Conservation (phyloP, 1,139 yeast genomes). For the Lodderomyces parapsilosis region DNA sequence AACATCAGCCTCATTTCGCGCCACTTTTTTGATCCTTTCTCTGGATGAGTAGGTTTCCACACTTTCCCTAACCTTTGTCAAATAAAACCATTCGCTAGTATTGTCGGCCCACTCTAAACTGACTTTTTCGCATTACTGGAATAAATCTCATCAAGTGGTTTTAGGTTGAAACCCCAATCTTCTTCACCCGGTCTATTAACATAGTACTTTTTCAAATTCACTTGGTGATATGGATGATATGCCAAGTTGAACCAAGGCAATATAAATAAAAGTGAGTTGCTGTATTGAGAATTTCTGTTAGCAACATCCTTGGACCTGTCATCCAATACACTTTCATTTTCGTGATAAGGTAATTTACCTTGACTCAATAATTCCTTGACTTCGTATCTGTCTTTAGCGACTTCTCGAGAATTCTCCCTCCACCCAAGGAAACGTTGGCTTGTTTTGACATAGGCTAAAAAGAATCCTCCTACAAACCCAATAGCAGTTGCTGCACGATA, state of each 20-base stretch:
- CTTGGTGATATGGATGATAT: slow-evolving; percentile 82
- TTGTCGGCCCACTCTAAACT: not conserved
- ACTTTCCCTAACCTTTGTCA: too few species aligned
- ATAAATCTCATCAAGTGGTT: slow-evolving; percentile 47
- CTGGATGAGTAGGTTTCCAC: too few species aligned
- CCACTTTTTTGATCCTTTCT: too few species aligned
- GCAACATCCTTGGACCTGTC: slow-evolving; percentile 76
- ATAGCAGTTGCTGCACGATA: slow-evolving; percentile 59
- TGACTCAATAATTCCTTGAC: slow-evolving; percentile 64
- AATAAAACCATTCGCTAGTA: too few species aligned
- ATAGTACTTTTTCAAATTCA: slow-evolving; percentile 67
- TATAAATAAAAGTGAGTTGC: slow-evolving; percentile 59
- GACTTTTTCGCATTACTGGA: slow-evolving; percentile 41
- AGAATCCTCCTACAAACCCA: slow-evolving; percentile 72
- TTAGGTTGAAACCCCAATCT: slow-evolving; percentile 47
- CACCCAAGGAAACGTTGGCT: slow-evolving; percentile 77
- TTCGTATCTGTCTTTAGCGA: slow-evolving; percentile 70
- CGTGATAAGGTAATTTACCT: slow-evolving; percentile 66
- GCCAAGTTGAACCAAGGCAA: slow-evolving; percentile 86
- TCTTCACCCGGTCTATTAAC: slow-evolving; percentile 60
- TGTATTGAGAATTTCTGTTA: slow-evolving; percentile 76
- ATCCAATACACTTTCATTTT: slow-evolving; percentile 57
- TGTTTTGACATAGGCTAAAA: slow-evolving; percentile 64
- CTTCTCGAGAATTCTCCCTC: slow-evolving; percentile 73
- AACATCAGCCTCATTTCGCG: too few species aligned